These are phyloP conservation scores for Monosporascus sp. DNA, from an alignment of 2,329 filamentous ascomycete species.

Conservation along the genomic window DNA sequence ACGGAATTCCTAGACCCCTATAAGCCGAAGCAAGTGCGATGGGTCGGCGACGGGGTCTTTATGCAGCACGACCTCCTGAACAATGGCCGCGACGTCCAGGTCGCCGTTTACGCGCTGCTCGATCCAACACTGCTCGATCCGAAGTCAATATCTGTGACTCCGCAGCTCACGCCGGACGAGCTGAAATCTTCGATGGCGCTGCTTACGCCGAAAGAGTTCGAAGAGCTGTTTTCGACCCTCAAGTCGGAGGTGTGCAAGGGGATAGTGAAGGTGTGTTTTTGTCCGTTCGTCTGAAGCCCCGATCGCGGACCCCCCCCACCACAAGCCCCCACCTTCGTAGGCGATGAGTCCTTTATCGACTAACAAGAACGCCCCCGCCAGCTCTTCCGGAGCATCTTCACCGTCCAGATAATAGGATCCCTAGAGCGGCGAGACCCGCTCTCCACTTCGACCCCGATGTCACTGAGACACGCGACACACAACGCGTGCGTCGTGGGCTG, in stretches of 20 bases:
- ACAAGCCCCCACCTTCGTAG: no score
- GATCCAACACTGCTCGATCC: no score
- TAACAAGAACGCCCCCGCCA: neutral
- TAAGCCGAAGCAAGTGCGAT: slow-evolving; percentile 19
- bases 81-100: slow-evolving; percentile 22
- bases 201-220: slow-evolving; percentile 26
- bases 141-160: no score
- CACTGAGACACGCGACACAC: slow-evolving; percentile 10
- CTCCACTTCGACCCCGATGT: slow-evolving; percentile 6
- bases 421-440: slow-evolving; percentile 18
- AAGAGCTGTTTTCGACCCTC: slow-evolving; percentile 18
- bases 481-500: slow-evolving; percentile 21
- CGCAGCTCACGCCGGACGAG: no score
- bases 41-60: slow-evolving; percentile 22
- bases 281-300: neutral
- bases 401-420: slow-evolving; percentile 24
- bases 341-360: neutral
- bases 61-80: slow-evolving; percentile 20
- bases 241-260: slow-evolving; percentile 18
- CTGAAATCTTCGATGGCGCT: slow-evolving; percentile 18
- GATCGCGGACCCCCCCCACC: neutral
- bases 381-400: slow-evolving; percentile 26
- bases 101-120: slow-evolving; percentile 14
- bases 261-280: slow-evolving; percentile 21
- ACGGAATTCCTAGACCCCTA: slow-evolving; percentile 17